Percentiles rank a stretch among this genome's conserved stretches.
phyloP scores from a whole-genome alignment of 257 asterid genomes.

The Avicennia marina region DNA sequence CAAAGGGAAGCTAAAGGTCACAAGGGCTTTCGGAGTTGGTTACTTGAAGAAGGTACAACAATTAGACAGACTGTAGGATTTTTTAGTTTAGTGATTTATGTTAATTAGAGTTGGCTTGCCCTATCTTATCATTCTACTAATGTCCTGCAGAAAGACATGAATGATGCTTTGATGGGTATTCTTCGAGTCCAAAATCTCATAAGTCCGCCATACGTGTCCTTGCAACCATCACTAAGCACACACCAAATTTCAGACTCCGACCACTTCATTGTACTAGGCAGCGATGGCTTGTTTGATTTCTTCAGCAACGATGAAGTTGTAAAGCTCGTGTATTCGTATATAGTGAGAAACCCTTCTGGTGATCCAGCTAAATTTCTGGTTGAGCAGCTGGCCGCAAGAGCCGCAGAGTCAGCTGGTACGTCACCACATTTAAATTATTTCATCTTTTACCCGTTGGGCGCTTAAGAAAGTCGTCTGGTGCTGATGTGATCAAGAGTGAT shows the following conservation, averaged over 20 bases:
- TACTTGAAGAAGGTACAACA: constrained; percentile 79
- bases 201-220: constrained; percentile 90
- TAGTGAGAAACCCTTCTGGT: constrained; percentile 52
- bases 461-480: not conserved
- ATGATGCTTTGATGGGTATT: constrained; percentile 95
- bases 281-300: constrained; percentile 95
- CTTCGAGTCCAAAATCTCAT: constrained; percentile 74
- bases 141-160: constrained; percentile 69
- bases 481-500: not conserved
- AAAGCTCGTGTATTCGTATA: constrained; percentile 60
- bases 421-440: no score
- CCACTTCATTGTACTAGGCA: constrained; percentile 85
- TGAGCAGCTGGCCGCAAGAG: constrained; percentile 86
- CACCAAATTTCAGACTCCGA: constrained; percentile 69
- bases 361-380: constrained; percentile 92
- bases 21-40: constrained; percentile 98
- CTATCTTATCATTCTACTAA: constrained; percentile 4
- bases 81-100: not conserved
- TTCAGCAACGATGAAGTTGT: constrained; percentile 85
- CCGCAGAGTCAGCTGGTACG: constrained; percentile 97
- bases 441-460: not conserved
- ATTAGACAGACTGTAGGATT: not conserved
- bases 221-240: constrained; percentile 56
- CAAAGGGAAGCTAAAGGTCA: constrained; percentile 88
- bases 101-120: not conserved